Evolutionary conservation across 2,329 filamentous ascomycete genomes (phyloP), one percentile per base, ranked within the genome.

Genomic region (Exophiala sideris): DNA sequence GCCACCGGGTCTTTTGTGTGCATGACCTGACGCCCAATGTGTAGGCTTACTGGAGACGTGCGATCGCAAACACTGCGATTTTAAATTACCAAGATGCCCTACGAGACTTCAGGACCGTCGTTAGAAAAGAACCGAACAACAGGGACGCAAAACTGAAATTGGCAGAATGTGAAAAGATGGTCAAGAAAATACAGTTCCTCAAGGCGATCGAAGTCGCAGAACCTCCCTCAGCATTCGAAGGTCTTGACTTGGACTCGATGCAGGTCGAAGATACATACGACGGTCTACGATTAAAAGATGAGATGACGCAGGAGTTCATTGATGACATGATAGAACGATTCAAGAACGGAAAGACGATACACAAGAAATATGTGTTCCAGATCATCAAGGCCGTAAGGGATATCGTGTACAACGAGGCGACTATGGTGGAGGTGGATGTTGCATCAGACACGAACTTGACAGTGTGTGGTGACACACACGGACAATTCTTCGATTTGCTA

Each of bases 311-410:
- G 63, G 92, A 96, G 66, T 99, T 99, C 68, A 89, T 99, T 65
- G 88, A 95, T 65, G 92, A 99, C 75, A 96, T 97, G 92, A 92
- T 90, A 52, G 83, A 94, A 71, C 80, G 94, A 32, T 99, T 99
- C 81, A 96, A 95, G 81, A 86, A 83, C 47, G 94, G 94, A 68
- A 97, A 99, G 81, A 92, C 89, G 74, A 81, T 99, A 53, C 90
- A 94, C 72, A 86, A 84, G 75, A 99, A 97, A 81, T 99, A 96
- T 69, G 94, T 92, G 62, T 97, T 92, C 78, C 90, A 96, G 75
- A 99, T 99, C 68, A 81, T 99, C 65, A 76, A 96, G 64, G 88
- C 89, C 5, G 89, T 95, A 64, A 90, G 88, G 77, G 86, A 96
- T 60, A 82, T 99, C 54, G 86, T 96, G 42, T 91, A 92, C 70